These are phyloP conservation scores for Aspergillus melleus DNA, from an alignment of 2,329 filamentous ascomycete species.

Conservation along the genomic window DNA sequence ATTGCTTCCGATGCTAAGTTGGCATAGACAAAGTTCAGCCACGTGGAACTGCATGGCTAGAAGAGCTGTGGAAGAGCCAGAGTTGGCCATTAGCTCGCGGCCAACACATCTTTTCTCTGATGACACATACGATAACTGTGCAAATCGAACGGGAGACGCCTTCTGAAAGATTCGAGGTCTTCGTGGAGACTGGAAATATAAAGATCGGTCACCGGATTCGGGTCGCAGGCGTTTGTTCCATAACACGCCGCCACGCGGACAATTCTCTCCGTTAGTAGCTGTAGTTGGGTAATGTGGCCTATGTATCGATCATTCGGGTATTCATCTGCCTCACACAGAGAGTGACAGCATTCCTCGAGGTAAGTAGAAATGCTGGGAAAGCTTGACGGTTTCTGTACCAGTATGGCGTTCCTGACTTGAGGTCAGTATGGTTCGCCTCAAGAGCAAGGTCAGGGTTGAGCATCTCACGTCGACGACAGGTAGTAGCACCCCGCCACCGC, in stretches of 20 bases:
- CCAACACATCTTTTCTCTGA: too few species aligned
- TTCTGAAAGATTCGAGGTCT: background rate
- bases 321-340: slow-evolving; percentile 31
- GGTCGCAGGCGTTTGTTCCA: background rate
- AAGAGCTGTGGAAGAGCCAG: slow-evolving; percentile 29
- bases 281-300: slow-evolving; percentile 38
- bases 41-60: slow-evolving; percentile 42
- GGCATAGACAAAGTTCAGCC: slow-evolving; percentile 41
- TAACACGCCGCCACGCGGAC: slow-evolving; percentile 20
- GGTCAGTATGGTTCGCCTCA: background rate
- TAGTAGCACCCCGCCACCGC: slow-evolving; percentile 48
- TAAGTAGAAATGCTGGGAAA: slow-evolving; percentile 32
- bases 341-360: slow-evolving; percentile 40
- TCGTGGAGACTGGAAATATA: background rate
- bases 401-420: slow-evolving; percentile 21
- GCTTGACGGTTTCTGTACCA: slow-evolving; percentile 35
- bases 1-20: slow-evolving; percentile 33
- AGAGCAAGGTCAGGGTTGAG: background rate
- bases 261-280: slow-evolving; percentile 40
- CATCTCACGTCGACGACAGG: slow-evolving; percentile 41
- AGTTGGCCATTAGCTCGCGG: background rate
- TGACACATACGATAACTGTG: background rate
- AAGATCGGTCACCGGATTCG: background rate
- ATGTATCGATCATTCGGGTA: slow-evolving; percentile 38
- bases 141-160: background rate